Base-by-base conservation (phyloP, 352 stramenopile genomes). In the Discostella stelligera region DNA sequence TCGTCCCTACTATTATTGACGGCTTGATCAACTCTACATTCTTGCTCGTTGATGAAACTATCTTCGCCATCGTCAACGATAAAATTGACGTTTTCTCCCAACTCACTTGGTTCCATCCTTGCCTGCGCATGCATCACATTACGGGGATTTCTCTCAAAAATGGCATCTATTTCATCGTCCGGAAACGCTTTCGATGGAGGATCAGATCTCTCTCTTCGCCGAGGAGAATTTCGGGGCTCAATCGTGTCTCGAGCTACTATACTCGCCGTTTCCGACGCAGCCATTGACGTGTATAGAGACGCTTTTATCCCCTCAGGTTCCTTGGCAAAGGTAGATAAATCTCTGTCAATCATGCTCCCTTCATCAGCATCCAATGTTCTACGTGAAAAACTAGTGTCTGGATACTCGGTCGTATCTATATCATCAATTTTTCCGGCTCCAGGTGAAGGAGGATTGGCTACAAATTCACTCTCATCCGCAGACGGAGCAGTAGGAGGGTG, bases 61-160 rank as follows among this genome's bases (percentile, higher is more conserved):
- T 76, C 73, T 30, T 81, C 74, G 49, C 73, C 68, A 48, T 73
- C 54, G 39, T 82, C 52, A 67, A 69, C 69, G 37, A 83, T 71
- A 21, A 83, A 64, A 23, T 74, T 74, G 0, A 77, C 10, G 46
- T 50, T 74, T 1, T 46, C 56, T 32, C 46, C 56, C 61, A 77
- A 73, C 13, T 23, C 66, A 10, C 66, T 48, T 13, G 65, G 21
- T 48, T 41, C 56, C 46, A 64, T 44, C 55, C 18, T 54, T 64
- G 16, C 25, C n/a, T 18, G 27, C 50, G 37, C 63, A 65, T 70
- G 53, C 3, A 54, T 61, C 3, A 50, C 41, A n/a, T 52, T 30
- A 59, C 20, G 66, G 37, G 20, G 18, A 61, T 60, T 71, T 25
- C 44, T 60, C 25, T 75, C 65, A 37, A 74, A 48, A 25, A 8